Evolutionary conservation across 257 asterid species (phyloP).

Genomic region (Solanum megistacrolobum): DNA sequence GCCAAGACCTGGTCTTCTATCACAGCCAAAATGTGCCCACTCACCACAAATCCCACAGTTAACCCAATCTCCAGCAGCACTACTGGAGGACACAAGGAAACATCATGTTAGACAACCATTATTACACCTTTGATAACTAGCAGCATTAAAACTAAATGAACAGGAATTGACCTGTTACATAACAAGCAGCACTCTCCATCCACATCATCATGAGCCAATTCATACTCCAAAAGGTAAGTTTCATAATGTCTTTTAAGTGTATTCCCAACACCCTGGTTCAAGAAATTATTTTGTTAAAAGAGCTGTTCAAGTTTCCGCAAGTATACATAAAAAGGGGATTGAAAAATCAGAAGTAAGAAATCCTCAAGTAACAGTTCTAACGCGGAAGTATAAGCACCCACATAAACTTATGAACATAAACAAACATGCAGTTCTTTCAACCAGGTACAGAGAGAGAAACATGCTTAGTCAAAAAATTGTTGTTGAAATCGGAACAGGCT

Average conservation of each 20-base stretch:
- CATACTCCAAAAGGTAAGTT: constrained; percentile 92
- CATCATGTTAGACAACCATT: constrained; percentile 18
- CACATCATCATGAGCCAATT: constrained; percentile 96
- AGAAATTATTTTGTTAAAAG: neutral
- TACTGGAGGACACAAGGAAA: constrained; percentile 41
- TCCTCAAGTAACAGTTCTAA: neutral
- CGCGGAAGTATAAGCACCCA: neutral
- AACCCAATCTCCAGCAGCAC: constrained; percentile 99
- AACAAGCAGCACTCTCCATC: constrained; percentile 98
- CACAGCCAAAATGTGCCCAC: constrained; percentile 99
- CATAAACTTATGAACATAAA: neutral
- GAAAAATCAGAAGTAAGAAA: neutral
- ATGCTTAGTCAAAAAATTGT: neutral
- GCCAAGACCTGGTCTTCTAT: constrained; percentile 90
- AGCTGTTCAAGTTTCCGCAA: neutral
- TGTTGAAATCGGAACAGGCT: neutral
- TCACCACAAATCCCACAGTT: constrained; percentile 97
- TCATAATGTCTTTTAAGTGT: constrained; percentile 96
- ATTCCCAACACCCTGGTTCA: constrained; percentile 90
- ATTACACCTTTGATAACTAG: neutral
- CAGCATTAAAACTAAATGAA: neutral
- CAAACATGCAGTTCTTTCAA: neutral
- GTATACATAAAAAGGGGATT: neutral
- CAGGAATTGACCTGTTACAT: constrained; percentile 69
- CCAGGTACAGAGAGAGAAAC: neutral